phyloP scores from a whole-genome alignment of 2,329 filamentous ascomycete genomes.

The Aspergillus sp. region DNA sequence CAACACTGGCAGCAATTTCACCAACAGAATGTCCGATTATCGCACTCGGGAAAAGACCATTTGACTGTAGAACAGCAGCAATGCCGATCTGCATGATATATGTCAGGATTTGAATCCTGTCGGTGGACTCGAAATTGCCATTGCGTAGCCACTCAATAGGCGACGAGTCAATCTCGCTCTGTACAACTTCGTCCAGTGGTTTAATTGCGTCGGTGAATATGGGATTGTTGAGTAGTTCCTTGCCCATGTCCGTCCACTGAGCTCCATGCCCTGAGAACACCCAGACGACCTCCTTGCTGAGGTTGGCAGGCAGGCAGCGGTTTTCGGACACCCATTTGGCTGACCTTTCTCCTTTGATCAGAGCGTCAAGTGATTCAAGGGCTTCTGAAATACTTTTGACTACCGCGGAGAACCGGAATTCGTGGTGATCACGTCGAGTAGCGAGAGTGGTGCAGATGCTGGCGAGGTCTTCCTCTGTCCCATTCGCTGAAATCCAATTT shows the following conservation, averaged over 20 bases:
- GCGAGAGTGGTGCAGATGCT: background rate
- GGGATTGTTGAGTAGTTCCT: slow-evolving; percentile 29
- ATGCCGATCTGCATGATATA: slow-evolving; percentile 37
- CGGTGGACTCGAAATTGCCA: slow-evolving; percentile 8
- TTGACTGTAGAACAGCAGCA: slow-evolving; percentile 31
- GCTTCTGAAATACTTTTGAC: background rate
- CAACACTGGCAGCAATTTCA: slow-evolving; percentile 43
- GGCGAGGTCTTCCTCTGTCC: background rate
- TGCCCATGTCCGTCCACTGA: slow-evolving; percentile 44
- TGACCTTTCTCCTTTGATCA: background rate
- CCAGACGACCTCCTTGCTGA: slow-evolving; percentile 25
- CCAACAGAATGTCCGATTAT: slow-evolving; percentile 46
- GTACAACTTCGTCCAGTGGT: slow-evolving; percentile 26
- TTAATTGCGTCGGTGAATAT: slow-evolving; percentile 22
- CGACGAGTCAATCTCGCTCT: slow-evolving; percentile 15
- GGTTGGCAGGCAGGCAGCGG: background rate
- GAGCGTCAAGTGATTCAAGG: background rate
- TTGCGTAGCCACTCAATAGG: slow-evolving; percentile 1
- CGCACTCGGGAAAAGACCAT: slow-evolving; percentile 34
- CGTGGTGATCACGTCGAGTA: background rate
- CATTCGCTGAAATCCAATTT: background rate
- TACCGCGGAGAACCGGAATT: background rate
- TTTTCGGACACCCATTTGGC: background rate
- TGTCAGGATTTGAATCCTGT: slow-evolving; percentile 15
- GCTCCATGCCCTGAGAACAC: slow-evolving; percentile 46